Base-by-base conservation (phyloP, 2,329 filamentous ascomycete species). In the Mariannaea elegans region DNA sequence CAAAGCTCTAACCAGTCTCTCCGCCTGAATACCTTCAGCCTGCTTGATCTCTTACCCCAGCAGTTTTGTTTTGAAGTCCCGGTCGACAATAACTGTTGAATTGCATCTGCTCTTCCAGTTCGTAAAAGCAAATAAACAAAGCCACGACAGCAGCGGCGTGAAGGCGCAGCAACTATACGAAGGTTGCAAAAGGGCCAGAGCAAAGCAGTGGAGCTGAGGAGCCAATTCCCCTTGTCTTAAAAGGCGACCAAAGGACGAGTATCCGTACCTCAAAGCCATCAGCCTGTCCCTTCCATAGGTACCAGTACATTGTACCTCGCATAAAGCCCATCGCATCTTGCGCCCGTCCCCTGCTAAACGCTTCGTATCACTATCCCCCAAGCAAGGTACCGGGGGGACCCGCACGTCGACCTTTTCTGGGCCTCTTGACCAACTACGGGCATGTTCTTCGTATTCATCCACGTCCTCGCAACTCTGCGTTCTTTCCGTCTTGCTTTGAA, bases 231-330 rank as follows among this genome's bases (percentile, higher is more conserved):
- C 32, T 19, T 21, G 24, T 16, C 46, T 9, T 29, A 24, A 42
- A 9, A 21, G 32, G 9, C 12, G 31, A 23, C 32, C 27, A 6
- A 16, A 38, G 18, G 9, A 19, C 29, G 38, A 36, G 61, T 65
- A 50, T 49, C 38, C 32, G 46, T 60, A 55, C 57, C 45, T 55
- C 45, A 19, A 23, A 41, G 61, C 65, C 57, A 63, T 60, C 52
- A 53, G 49, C 50, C 42, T 62, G 39, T 34, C 50, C 41, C 47
- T 59, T 19, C 47, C 36, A 19, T 46, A 68, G 56, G 67, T 70
- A 70, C 65, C 56, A 38, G 59, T 70, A 69, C 67, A 46, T 66
- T 27, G 54, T 65, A 59, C 64, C 64, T 68, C 64, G 56, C 64
- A 65, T 67, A 48, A 60, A 66, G 62, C 65, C 59, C 66, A 68